Evolutionary conservation across 805 yeast genomes (phyloP).

Genomic region (Saccharomycopsis oosterbeekiorum): DNA sequence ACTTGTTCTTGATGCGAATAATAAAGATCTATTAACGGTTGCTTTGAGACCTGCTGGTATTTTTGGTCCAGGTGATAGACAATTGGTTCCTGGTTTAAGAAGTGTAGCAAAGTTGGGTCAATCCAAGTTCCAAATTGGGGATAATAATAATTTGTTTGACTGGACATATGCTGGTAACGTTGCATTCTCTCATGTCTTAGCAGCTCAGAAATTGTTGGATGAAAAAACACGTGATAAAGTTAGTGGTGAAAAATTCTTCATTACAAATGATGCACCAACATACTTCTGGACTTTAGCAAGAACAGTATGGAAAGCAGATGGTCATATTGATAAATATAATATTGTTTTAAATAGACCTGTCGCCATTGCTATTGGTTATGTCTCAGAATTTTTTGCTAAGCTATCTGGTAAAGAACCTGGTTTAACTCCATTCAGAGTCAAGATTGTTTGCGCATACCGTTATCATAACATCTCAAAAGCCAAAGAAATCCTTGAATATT

Average conservation of each 20-base stretch:
- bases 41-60: slow-evolving; percentile 96
- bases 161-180: slow-evolving; percentile 99
- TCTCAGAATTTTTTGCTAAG: slow-evolving; percentile 65
- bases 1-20: slow-evolving; percentile 67
- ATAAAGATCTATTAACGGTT: slow-evolving; percentile 56
- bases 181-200: slow-evolving; percentile 91
- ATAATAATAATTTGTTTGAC: slow-evolving; percentile 86
- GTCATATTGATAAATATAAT: slow-evolving; percentile 60
- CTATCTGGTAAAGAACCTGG: slow-evolving; percentile 78
- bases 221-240: slow-evolving; percentile 32
- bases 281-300: slow-evolving; percentile 97
- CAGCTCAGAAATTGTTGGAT: slow-evolving; percentile 64
- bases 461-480: slow-evolving; percentile 91
- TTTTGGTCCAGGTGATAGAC: slow-evolving; percentile 98
- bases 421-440: slow-evolving; percentile 92
- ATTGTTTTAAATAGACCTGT: slow-evolving; percentile 62
- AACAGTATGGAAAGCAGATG: slow-evolving; percentile 96
- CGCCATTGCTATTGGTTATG: slow-evolving; percentile 75
- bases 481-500: slow-evolving; percentile 62
- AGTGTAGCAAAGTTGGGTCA: slow-evolving; percentile 76
- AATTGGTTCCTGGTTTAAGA: slow-evolving; percentile 86
- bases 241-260: slow-evolving; percentile 80
- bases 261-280: slow-evolving; percentile 90
- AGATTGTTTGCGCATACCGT: slow-evolving; percentile 83
- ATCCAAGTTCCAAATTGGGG: slow-evolving; percentile 88